These are phyloP conservation scores for Cantharellus anzutake DNA, from an alignment of 768 basidiomycete genomes.

Conservation along the genomic window DNA sequence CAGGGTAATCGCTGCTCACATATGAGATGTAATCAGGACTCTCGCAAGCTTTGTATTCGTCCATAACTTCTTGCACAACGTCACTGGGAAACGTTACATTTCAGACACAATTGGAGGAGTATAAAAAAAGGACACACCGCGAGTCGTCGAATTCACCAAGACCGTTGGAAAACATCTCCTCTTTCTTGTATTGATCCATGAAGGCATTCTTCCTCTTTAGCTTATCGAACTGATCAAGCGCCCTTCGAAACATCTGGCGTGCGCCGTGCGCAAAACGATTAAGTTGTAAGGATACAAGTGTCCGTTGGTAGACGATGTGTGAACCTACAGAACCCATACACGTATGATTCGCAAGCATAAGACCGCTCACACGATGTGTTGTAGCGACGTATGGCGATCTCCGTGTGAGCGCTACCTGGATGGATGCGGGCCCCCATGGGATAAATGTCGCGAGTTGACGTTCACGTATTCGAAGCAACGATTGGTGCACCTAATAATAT, in stretches of 20 bases:
- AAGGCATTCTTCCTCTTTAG: conserved; percentile 81
- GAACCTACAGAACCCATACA: conserved; percentile 76
- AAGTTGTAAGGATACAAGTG: not conserved
- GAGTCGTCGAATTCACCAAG: conserved; percentile 96
- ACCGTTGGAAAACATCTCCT: conserved; percentile 84
- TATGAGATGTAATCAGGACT: conserved; percentile 87
- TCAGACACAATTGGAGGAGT: not conserved
- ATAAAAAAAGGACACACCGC: conserved; percentile 30
- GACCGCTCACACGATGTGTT: conserved; percentile 86
- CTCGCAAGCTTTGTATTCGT: conserved; percentile 94
- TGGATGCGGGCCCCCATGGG: conserved; percentile 97
- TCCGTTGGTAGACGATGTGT: not conserved
- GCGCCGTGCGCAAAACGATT: not conserved
- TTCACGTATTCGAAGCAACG: conserved; percentile 87
- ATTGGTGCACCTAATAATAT: conserved; percentile 72
- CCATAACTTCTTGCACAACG: conserved; percentile 69
- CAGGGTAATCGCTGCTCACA: conserved; percentile 23
- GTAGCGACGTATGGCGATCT: conserved; percentile 75
- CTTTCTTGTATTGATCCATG: conserved; percentile 93
- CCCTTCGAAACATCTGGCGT: conserved; percentile 79
- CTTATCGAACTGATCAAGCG: conserved; percentile 87
- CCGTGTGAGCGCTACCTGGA: conserved; percentile 89
- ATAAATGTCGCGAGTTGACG: conserved; percentile 94
- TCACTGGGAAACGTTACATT: conserved; percentile 27
- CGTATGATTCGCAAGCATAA: conserved; percentile 99